Conservation (phyloP, 2,329 filamentous ascomycete genomes). For the Curvularia hawaiiensis region DNA sequence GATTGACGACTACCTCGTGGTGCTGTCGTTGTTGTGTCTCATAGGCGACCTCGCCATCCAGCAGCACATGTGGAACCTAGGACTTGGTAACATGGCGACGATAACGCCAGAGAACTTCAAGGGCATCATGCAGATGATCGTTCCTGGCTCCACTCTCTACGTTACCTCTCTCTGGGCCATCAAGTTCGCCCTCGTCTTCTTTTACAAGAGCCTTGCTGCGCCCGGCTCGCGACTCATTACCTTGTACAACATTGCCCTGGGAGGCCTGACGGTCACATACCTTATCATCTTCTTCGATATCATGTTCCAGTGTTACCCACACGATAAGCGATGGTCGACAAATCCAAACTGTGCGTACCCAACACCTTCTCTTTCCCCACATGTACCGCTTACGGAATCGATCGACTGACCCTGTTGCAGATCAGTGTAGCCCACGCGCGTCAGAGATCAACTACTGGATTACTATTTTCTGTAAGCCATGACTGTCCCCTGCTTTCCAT, state of each 20-base stretch:
- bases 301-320: constrained; percentile 49
- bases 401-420: constrained; percentile 18
- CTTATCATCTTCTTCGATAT: constrained; percentile 48
- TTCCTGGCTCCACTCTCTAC: constrained; percentile 50
- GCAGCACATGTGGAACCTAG: constrained; percentile 44
- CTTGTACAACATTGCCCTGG: constrained; percentile 47
- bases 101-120: constrained; percentile 22
- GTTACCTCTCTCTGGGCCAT: constrained; percentile 51
- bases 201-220: constrained; percentile 50
- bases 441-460: constrained; percentile 30
- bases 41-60: constrained; percentile 29
- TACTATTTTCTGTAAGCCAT: constrained; percentile 24
- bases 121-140: constrained; percentile 44
- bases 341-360: constrained; percentile 24
- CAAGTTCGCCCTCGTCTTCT: constrained; percentile 50
- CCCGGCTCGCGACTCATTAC: constrained; percentile 44
- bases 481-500: not conserved
- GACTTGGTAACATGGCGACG: constrained; percentile 28
- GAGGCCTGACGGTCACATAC: constrained; percentile 38
- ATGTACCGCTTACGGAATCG: not conserved
- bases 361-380: not conserved
- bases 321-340: constrained; percentile 34
- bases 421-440: constrained; percentile 28
- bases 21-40: constrained; percentile 38
- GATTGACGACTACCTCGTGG: constrained; percentile 41